Evolutionary conservation across 1,139 yeast genomes (phyloP).

Genomic region (Suhomyces bolitotheri): DNA sequence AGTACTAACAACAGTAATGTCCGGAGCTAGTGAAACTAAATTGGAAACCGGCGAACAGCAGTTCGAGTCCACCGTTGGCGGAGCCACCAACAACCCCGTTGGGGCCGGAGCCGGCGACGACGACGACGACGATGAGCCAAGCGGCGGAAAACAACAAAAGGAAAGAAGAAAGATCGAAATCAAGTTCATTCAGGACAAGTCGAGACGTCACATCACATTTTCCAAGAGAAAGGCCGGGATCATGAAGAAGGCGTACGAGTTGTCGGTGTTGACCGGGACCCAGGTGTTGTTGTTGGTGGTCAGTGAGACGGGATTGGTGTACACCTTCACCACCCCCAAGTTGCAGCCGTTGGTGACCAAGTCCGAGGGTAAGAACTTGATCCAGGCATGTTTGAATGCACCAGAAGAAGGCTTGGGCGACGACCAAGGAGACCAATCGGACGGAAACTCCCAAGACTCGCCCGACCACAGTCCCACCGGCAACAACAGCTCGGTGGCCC

Average conservation of each 20-base stretch:
- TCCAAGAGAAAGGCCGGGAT: conserved; percentile 98
- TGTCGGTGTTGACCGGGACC: conserved; percentile 93
- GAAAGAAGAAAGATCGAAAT: conserved; percentile 97
- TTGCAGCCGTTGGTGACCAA: conserved; percentile 96
- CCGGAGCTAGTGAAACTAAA: conserved; percentile 38
- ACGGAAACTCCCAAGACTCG: conserved; percentile 43
- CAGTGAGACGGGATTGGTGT: conserved; percentile 95
- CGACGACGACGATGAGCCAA: conserved; percentile 74
- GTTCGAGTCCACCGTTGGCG: conserved; percentile 22
- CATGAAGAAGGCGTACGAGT: conserved; percentile 97
- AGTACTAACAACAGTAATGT: conserved; percentile 32
- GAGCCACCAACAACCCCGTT: conserved; percentile 23
- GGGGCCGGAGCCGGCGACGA: conserved; percentile 36
- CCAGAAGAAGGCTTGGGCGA: conserved; percentile 71
- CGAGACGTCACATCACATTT: conserved; percentile 95
- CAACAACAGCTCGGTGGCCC: conserved; percentile 34
- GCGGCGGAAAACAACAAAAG: conserved; percentile 54
- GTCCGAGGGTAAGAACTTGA: conserved; percentile 93
- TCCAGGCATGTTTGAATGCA: conserved; percentile 95
- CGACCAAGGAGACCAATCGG: conserved; percentile 65
- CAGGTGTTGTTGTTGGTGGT: conserved; percentile 93
- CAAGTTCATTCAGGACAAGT: conserved; percentile 94
- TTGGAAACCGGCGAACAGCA: conserved; percentile 39
- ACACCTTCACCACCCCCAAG: conserved; percentile 98
- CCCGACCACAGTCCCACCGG: conserved; percentile 44